Conservation (phyloP, 1,284 basidiomycete species). For the Leccinum solheimii region DNA sequence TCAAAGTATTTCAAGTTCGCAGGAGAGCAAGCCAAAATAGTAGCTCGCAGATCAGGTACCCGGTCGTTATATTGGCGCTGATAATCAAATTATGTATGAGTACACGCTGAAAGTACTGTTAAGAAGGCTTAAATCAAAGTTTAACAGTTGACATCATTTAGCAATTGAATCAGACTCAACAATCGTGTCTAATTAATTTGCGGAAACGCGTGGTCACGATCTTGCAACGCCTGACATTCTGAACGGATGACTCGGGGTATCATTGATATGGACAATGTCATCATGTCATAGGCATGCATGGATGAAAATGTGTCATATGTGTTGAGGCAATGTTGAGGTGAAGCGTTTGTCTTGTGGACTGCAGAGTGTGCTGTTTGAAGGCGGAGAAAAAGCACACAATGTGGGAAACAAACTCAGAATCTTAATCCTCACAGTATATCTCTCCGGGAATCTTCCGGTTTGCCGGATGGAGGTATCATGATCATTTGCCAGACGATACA, state of each 20-base stretch:
- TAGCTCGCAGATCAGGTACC: slow-evolving; percentile 2
- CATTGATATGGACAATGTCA: background rate
- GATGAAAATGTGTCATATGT: background rate
- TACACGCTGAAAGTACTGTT: background rate
- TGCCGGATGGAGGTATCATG: too few species aligned
- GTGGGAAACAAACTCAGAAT: background rate
- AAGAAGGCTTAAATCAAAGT: background rate
- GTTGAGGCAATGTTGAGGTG: background rate
- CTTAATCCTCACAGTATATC: background rate
- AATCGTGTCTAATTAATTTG: background rate
- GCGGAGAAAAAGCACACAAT: background rate
- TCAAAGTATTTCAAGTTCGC: background rate
- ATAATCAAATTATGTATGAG: background rate
- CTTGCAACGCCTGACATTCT: background rate
- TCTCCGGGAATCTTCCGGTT: background rate
- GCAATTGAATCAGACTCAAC: background rate
- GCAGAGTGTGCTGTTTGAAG: background rate
- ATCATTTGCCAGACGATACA: too few species aligned
- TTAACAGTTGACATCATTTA: background rate
- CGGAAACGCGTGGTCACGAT: background rate
- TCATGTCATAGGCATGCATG: background rate
- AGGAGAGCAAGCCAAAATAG: background rate
- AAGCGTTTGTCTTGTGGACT: background rate
- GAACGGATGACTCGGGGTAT: background rate
- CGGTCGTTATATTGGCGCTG: background rate